Evolutionary conservation across 129 eudicot species (phyloP).

Genomic region (carrot (Daucus carota)): DNA sequence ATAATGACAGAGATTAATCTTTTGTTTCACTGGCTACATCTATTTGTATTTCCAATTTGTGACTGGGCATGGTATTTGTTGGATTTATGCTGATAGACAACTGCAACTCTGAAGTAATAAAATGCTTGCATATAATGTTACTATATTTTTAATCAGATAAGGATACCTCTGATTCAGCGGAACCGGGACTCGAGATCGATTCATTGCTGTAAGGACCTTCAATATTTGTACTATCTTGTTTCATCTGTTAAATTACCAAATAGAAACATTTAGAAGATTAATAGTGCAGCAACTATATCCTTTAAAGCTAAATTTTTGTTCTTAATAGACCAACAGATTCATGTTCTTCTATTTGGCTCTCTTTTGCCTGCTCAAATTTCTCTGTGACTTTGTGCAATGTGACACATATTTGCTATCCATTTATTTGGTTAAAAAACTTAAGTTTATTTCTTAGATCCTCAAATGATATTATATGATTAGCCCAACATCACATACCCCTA

Average conservation of each 20-base stretch:
- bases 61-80: too few species aligned
- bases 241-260: conserved; percentile 31
- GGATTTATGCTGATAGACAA: background rate
- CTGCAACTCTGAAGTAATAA: background rate
- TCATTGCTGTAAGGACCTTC: conserved; percentile 19
- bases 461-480: too few species aligned
- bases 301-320: background rate
- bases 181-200: conserved; percentile 18
- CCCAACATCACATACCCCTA: background rate
- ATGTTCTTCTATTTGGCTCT: background rate
- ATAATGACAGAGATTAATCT: too few species aligned
- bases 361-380: conserved; percentile 45
- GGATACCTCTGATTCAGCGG: conserved; percentile 26
- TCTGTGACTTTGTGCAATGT: too few species aligned
- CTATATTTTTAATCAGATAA: background rate
- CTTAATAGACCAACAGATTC: background rate
- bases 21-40: too few species aligned
- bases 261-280: background rate
- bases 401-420: too few species aligned
- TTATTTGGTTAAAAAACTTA: too few species aligned
- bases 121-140: background rate
- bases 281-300: background rate
- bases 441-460: too few species aligned
- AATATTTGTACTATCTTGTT: conserved; percentile 43
- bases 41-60: too few species aligned